Percentiles rank a stretch among this genome's conserved stretches.
These are phyloP conservation scores for Arabis alpina DNA, from an alignment of 345 rosid species.

Conservation along the genomic window DNA sequence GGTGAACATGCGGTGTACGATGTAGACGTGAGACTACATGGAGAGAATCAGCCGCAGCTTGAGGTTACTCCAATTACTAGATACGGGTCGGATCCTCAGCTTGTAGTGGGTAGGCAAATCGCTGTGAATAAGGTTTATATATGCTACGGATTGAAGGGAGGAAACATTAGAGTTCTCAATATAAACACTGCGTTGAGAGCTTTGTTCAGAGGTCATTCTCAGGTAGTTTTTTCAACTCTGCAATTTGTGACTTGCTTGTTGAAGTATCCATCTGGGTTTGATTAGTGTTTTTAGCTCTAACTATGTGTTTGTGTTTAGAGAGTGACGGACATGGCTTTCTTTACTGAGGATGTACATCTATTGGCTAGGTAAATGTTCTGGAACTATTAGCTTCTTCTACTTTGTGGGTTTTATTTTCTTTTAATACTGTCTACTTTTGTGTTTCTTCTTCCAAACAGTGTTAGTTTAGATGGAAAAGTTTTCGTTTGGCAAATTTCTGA, in stretches of 20 bases:
- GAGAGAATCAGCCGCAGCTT: constrained; percentile 80
- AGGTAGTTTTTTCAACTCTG: constrained; percentile 49
- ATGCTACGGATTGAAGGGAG: constrained; percentile 85
- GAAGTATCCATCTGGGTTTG: constrained; percentile 6
- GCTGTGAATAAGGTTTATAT: constrained; percentile 79
- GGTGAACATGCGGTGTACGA: constrained; percentile 67
- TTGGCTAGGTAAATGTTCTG: constrained; percentile 72
- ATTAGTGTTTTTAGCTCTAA: constrained; percentile 13
- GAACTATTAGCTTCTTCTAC: constrained; percentile 6
- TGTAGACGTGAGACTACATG: constrained; percentile 62
- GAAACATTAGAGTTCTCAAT: constrained; percentile 82
- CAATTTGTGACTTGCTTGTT: constrained; percentile 12
- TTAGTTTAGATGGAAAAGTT: constrained; percentile 76
- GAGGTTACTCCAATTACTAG: constrained; percentile 94
- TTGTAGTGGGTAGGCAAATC: constrained; percentile 78
- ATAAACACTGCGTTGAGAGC: constrained; percentile 80
- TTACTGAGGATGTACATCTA: constrained; percentile 89
- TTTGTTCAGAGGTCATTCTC: constrained; percentile 77
- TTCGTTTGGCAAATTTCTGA: constrained; percentile 79
- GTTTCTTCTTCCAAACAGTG: constrained; percentile 52
- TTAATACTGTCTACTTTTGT: constrained; percentile 18
- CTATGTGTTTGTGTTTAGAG: constrained; percentile 51
- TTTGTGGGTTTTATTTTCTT: constrained; percentile 7
- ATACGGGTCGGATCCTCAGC: constrained; percentile 85
- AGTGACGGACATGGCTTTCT: constrained; percentile 92